Base-by-base conservation (phyloP, 106 monocot genomes). In the Dioscorea zingiberensis region DNA sequence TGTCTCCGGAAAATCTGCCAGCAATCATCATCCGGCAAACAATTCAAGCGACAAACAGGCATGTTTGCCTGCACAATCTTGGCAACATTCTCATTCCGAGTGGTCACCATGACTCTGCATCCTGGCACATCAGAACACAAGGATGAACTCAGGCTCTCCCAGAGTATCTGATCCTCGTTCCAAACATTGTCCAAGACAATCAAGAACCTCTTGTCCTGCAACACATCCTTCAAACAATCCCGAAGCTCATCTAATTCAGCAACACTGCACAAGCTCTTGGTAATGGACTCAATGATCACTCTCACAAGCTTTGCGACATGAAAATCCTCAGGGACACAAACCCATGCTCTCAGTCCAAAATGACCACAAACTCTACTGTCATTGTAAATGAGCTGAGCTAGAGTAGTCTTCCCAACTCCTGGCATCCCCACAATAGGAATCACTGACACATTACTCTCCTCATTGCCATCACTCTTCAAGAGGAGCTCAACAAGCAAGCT, bases 121-220 rank as follows among this genome's bases (percentile, higher is more conserved):
- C 64, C 71, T 44, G 8, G 25, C 2, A 7, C 66, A 16, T 60
- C 61, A 30, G 25, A 19, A 12, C 13, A 18, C 21, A 62, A 44
- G 0, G 46, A 13, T 0, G 6, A 13, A 11, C 29, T 3, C 5
- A 76, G 7, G 1, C 13, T 27, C 4, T 71, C 30, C 77, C 66
- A 67, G 2, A 21, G 23, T 9, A 5, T 27, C 3, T n/a, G 21
- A 0, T 61, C 18, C 25, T 78, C 74, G 29, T 69, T 58, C 80
- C 79, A 73, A 4, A 72, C 24, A 48, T 78, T 66, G 61, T 72
- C 77, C 19, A 78, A 47, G 0, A 78, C 71, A 47, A 78, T 49
- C 30, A 78, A 48, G 54, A 71, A 72, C 10, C 7, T 71, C 59
- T 66, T 71, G 0, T 30, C 44, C 14, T 7, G 27, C 15, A 73